Evolutionary conservation across 2,329 filamentous ascomycete species (phyloP).

Genomic region (Talaromyces funiculosus): DNA sequence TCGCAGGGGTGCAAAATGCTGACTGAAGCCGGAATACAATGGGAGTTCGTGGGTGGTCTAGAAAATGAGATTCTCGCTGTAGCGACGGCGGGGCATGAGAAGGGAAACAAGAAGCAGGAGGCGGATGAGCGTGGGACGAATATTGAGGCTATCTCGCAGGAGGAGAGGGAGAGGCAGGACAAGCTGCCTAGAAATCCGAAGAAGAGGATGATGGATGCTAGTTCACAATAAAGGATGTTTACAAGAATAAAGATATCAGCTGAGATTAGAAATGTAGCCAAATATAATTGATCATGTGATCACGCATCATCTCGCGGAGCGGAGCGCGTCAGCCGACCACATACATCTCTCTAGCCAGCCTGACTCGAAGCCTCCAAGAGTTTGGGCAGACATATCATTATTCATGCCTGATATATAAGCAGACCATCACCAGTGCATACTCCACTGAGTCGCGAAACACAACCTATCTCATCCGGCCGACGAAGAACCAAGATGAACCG

Average conservation of each 20-base stretch:
- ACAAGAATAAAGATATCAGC: background rate
- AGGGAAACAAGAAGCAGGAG: slow-evolving; percentile 25
- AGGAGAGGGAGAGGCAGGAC: slow-evolving; percentile 35
- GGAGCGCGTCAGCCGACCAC: background rate
- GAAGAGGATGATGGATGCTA: slow-evolving; percentile 44
- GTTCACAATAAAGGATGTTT: slow-evolving; percentile 8
- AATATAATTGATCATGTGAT: background rate
- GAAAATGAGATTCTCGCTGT: slow-evolving; percentile 75
- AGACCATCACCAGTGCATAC: background rate
- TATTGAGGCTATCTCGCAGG: slow-evolving; percentile 34
- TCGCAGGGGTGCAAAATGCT: slow-evolving; percentile 71
- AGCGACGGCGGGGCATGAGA: slow-evolving; percentile 73
- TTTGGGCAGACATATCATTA: background rate
- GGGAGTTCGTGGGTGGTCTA: slow-evolving; percentile 66
- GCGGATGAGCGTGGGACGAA: slow-evolving; percentile 26
- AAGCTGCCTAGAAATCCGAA: slow-evolving; percentile 38
- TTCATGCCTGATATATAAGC: background rate
- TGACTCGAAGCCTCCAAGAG: background rate
- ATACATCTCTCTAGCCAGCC: background rate
- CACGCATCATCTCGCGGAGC: background rate
- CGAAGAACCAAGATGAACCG: slow-evolving; percentile 4
- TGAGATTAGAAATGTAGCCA: background rate
- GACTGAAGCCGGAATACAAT: slow-evolving; percentile 65
- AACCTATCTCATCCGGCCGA: background rate
- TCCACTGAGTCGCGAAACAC: background rate